Evolutionary conservation across 805 yeast genomes (phyloP).

Genomic region (Wickerhamomyces bisporus): DNA sequence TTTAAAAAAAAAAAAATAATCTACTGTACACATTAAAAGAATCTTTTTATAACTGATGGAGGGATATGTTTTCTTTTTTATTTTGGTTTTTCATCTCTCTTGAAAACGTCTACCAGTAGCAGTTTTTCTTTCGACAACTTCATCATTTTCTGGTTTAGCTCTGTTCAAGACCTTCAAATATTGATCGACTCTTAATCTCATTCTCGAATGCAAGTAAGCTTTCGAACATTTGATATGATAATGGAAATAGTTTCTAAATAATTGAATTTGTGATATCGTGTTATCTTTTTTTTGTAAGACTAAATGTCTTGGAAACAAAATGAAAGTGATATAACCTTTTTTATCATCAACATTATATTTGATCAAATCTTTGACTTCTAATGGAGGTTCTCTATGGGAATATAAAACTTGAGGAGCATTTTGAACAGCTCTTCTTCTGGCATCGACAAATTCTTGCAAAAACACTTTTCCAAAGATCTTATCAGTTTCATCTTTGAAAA

Average conservation of each 20-base stretch:
- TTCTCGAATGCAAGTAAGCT: conserved; percentile 97
- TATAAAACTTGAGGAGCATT: conserved; percentile 97
- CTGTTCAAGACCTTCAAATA: conserved; percentile 93
- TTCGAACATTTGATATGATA: conserved; percentile 97
- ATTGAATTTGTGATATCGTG: conserved; percentile 85
- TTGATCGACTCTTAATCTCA: conserved; percentile 93
- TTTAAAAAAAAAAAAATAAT: neutral
- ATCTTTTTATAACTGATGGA: too few species aligned
- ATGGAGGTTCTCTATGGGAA: conserved; percentile 87
- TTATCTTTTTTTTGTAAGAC: conserved; percentile 67
- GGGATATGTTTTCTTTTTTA: too few species aligned
- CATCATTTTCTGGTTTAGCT: conserved; percentile 90
- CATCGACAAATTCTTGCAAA: conserved; percentile 91
- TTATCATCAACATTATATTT: conserved; percentile 35
- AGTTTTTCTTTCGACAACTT: conserved; percentile 44
- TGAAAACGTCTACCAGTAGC: conserved; percentile 28
- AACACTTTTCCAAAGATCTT: conserved; percentile 85
- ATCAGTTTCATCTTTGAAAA: conserved; percentile 96
- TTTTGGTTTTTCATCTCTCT: conserved; percentile 1
- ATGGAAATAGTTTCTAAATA: conserved; percentile 95
- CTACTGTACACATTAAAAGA: conserved; percentile 1
- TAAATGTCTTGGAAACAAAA: conserved; percentile 78
- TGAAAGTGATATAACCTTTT: conserved; percentile 59
- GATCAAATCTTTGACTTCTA: conserved; percentile 59
- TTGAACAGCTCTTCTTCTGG: conserved; percentile 91